Conservation (phyloP, 192 early-diverging fungal genomes). For the Umbelopsis isabellina region DNA sequence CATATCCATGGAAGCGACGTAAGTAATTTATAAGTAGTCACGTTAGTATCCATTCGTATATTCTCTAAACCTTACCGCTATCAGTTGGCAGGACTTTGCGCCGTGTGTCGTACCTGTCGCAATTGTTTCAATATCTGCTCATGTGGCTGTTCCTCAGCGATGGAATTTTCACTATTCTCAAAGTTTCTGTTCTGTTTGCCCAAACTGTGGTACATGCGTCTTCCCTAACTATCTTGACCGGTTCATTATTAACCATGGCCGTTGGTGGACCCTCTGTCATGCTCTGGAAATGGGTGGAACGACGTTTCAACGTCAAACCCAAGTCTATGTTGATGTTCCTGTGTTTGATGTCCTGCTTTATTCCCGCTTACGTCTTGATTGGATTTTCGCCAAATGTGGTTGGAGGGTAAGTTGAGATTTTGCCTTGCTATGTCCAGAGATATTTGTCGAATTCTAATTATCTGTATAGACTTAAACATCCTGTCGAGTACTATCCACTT, state of each 20-base stretch:
- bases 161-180: slow-evolving; percentile 54
- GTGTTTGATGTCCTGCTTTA: neutral
- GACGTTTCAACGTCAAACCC: neutral
- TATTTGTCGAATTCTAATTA: neutral
- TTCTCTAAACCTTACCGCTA: neutral
- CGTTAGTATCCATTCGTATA: no score
- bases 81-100: slow-evolving; percentile 39
- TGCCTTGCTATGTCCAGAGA: no score
- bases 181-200: slow-evolving; percentile 60
- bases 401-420: neutral
- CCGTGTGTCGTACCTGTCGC: slow-evolving; percentile 42
- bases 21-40: slow-evolving; percentile 1
- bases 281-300: slow-evolving; percentile 1
- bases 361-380: neutral
- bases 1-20: slow-evolving; percentile 49
- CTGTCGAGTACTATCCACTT: neutral
- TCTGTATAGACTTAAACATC: neutral
- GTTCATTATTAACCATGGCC: neutral
- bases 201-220: slow-evolving; percentile 47
- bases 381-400: neutral
- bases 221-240: neutral
- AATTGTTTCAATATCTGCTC: slow-evolving; percentile 62
- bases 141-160: slow-evolving; percentile 71
- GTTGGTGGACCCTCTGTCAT: neutral
- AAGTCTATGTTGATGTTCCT: neutral